Evolutionary conservation across 805 yeast species (phyloP).

Genomic region (Pichia thaimueangensis): DNA sequence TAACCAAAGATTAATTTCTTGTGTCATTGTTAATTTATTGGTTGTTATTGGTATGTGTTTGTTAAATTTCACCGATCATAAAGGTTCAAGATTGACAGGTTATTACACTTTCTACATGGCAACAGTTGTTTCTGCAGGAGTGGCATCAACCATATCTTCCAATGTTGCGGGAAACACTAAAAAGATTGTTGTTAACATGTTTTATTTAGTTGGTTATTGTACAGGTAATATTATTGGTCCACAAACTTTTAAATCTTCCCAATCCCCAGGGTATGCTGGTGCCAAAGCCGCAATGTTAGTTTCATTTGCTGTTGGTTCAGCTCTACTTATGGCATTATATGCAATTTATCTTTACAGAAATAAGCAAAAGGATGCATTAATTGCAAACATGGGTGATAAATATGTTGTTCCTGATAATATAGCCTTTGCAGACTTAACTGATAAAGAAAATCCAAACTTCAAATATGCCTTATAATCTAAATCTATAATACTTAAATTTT

Average conservation of each 20-base stretch:
- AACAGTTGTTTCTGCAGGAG: conserved; percentile 23
- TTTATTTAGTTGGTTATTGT: conserved; percentile 40
- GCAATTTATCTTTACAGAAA: conserved; percentile 21
- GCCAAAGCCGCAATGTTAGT: conserved; percentile 41
- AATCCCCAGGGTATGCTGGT: conserved; percentile 40
- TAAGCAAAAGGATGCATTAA: conserved; percentile 28
- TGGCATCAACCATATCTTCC: conserved; percentile 34
- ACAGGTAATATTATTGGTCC: conserved; percentile 46
- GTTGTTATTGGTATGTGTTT: conserved; percentile 28
- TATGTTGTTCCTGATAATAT: conserved; percentile 20
- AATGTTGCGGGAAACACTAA: conserved; percentile 55
- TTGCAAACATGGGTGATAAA: conserved; percentile 11
- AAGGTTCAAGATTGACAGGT: conserved; percentile 23
- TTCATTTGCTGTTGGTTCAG: conserved; percentile 18
- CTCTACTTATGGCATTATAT: conserved; percentile 36
- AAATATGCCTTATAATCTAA: background rate
- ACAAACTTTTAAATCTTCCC: conserved; percentile 42
- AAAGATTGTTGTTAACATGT: conserved; percentile 41
- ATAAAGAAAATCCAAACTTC: background rate
- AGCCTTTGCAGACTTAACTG: conserved; percentile 22
- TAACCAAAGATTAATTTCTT: background rate
- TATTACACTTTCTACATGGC: conserved; percentile 19
- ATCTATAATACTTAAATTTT: background rate
- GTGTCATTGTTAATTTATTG: conserved; percentile 19
- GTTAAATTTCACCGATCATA: conserved; percentile 26